phyloP scores from a whole-genome alignment of 2,329 filamentous ascomycete genomes.

The Penicillium brevicompactum region DNA sequence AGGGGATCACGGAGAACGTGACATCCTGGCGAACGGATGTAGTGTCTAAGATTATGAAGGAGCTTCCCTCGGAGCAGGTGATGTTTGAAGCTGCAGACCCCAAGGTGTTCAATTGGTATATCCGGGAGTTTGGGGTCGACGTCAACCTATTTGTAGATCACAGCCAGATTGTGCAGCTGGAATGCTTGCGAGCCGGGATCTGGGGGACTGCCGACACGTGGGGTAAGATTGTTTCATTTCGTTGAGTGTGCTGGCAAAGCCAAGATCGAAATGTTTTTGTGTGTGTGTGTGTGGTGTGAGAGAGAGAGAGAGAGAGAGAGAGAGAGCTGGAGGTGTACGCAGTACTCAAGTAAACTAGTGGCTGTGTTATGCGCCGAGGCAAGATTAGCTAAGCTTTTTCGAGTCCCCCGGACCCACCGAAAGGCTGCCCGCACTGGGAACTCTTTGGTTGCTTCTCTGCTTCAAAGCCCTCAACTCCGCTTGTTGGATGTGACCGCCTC shows the following conservation, averaged over 20 bases:
- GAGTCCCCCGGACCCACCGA: too few relatives aligned
- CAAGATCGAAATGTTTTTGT: neutral
- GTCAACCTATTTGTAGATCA: conserved; percentile 62
- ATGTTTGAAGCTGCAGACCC: conserved; percentile 63
- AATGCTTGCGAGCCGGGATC: conserved; percentile 54
- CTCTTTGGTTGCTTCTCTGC: too few relatives aligned
- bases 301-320: too few relatives aligned
- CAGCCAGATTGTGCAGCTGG: conserved; percentile 60
- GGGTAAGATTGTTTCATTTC: conserved; percentile 53
- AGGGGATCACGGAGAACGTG: conserved; percentile 62
- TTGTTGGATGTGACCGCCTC: neutral
- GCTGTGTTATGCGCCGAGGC: too few relatives aligned
- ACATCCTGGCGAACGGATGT: conserved; percentile 58
- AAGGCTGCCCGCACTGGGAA: too few relatives aligned
- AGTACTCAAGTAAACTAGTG: too few relatives aligned
- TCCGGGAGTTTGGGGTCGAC: conserved; percentile 59
- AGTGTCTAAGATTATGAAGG: conserved; percentile 55
- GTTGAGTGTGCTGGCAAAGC: conserved; percentile 5
- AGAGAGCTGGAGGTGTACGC: too few relatives aligned
- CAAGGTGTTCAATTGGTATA: conserved; percentile 59
- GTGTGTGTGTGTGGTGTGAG: too few relatives aligned
- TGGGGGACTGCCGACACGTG: conserved; percentile 61
- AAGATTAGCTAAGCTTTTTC: too few relatives aligned
- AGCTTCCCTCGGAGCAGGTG: conserved; percentile 54
- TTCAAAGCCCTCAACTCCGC: too few relatives aligned